Evolutionary conservation across 768 basidiomycete genomes (phyloP).

Genomic region (Steccherinum ochraceum): DNA sequence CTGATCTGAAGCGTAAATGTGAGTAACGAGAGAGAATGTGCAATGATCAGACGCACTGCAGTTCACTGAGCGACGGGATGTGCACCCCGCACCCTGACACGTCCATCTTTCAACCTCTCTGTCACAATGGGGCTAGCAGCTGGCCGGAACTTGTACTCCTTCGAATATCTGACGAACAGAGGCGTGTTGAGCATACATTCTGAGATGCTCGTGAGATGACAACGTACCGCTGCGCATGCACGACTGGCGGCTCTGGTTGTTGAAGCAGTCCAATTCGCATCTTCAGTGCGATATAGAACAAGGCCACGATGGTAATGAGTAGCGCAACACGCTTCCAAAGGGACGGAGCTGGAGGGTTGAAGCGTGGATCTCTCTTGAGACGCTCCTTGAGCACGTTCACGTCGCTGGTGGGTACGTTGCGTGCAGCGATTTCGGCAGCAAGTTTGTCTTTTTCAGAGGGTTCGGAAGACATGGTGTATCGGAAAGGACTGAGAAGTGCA

Average conservation of each 20-base stretch:
- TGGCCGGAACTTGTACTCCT: constrained; percentile 74
- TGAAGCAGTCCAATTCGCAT: constrained; percentile 12
- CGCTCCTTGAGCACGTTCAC: constrained; percentile 19
- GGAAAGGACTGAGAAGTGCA: no score
- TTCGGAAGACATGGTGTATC: no score
- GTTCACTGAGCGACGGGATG: constrained; percentile 26
- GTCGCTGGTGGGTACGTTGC: constrained; percentile 20
- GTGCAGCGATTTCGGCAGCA: no score
- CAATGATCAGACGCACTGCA: no score
- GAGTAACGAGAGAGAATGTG: no score
- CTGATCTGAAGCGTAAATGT: no score
- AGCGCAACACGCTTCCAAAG: constrained; percentile 45
- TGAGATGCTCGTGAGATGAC: not conserved
- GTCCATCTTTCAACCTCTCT: constrained; percentile 67
- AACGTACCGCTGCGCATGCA: constrained; percentile 21
- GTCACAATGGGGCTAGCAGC: constrained; percentile 83
- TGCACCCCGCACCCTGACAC: constrained; percentile 65
- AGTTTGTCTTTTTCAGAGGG: no score
- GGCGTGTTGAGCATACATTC: not conserved
- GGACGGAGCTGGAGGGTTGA: constrained; percentile 44
- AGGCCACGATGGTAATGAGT: constrained; percentile 31
- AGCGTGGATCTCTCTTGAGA: constrained; percentile 35
- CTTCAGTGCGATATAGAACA: constrained; percentile 35
- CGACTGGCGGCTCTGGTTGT: constrained; percentile 32
- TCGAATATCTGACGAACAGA: constrained; percentile 59